Base-by-base conservation (phyloP, 2,329 filamentous ascomycete species). In the Monosporascus sp. region DNA sequence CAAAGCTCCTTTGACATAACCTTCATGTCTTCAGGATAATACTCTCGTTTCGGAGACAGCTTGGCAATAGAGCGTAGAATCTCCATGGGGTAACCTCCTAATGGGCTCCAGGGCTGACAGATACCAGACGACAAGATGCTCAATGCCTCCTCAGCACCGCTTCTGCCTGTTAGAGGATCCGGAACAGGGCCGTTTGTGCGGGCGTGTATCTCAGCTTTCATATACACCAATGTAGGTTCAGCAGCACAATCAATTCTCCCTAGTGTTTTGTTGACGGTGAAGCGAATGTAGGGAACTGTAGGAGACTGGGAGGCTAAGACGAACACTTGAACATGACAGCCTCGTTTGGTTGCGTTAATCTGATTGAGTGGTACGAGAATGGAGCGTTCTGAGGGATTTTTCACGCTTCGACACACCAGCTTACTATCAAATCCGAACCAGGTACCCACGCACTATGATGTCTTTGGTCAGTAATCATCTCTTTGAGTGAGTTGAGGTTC, bases 101-200 rank as follows among this genome's bases (percentile, higher is more conserved):
- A 55, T 1, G 71, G 69, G 0, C 55, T 61, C 78, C 78, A 82
- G 0, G 78, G 78, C 35, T 79, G 77, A 27, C 74, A 78, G 1
- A 69, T 64, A 0, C 76, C 80, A 0, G 81, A 80, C 3, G 65
- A 60, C 0, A 87, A 67, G 27, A 72, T 74, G 2, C 73, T 65
- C 0, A 84, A 54, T 0, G 82, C 77, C 63, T 87, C 83, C 60
- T 88, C 85, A 0, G 75, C 78, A 0, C 86, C 86, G 0, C 82
- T 87, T 0, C 76, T 72, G 0, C 74, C 69, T 0, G 84, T 87
- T 0, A 88, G 70, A 0, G 72, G 67, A 60, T 88, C 86, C 0
- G 80, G 77, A 0, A 87, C 37, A 0, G 77, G 60, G 35, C 78
- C 81, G 0, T 84, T 85, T 0, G 85, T 88, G 5, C 76, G 66